Conservation (phyloP, 208 protist species). For the Acanthamoeba culbertsoni region DNA sequence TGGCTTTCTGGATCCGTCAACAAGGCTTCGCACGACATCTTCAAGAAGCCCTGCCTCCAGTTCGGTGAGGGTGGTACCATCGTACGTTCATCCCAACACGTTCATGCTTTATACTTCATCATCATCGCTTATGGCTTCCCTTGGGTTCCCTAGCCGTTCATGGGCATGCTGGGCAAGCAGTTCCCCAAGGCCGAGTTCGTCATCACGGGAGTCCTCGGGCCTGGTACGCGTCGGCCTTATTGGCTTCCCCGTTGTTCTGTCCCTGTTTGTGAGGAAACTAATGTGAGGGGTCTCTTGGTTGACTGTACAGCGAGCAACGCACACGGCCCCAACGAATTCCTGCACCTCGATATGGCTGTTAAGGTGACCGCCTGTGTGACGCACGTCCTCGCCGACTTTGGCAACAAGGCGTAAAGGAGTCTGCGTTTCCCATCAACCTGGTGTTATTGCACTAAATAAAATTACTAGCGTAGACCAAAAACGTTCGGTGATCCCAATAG, state of each 20-base stretch:
- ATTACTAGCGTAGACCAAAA: too few relatives aligned
- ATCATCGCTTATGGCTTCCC: not conserved
- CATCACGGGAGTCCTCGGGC: constrained; percentile 92
- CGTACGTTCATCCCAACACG: not conserved
- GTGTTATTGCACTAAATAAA: too few relatives aligned
- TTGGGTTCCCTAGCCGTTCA: constrained; percentile 86
- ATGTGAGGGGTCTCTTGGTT: not conserved
- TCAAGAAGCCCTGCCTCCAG: constrained; percentile 9
- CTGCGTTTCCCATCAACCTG: too few relatives aligned
- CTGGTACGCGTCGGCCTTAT: constrained; percentile 47
- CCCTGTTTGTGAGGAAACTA: too few relatives aligned
- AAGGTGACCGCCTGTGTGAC: constrained; percentile 87
- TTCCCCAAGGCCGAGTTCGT: constrained; percentile 93
- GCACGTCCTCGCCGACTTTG: constrained; percentile 79
- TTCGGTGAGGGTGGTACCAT: constrained; percentile 25
- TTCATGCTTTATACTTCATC: not conserved
- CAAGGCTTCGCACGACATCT: not conserved
- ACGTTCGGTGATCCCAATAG: too few relatives aligned
- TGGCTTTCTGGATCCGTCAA: not conserved
- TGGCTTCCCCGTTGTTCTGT: not conserved
- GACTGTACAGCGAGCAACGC: constrained; percentile 80
- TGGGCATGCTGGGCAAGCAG: constrained; percentile 88
- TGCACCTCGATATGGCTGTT: constrained; percentile 90
- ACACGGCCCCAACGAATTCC: constrained; percentile 95
- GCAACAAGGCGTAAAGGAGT: not conserved